Percentiles rank a stretch among this genome's conserved stretches.
These are phyloP conservation scores for Fusarium sp. DNA, from an alignment of 2,329 filamentous ascomycete species.

Conservation along the genomic window DNA sequence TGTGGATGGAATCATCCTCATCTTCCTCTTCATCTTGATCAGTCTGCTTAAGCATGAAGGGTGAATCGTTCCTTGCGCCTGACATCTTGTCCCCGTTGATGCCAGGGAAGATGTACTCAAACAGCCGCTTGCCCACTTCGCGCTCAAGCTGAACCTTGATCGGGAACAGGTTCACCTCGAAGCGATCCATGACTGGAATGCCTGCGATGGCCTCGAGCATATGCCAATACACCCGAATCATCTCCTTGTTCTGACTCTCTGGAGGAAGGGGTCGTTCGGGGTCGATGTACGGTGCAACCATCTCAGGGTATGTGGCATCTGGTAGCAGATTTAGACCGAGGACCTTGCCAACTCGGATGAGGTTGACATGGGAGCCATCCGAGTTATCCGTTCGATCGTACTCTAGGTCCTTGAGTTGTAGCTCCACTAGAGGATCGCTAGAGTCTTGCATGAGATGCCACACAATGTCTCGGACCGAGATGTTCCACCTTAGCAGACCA, in stretches of 20 bases:
- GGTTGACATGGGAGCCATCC: conserved; percentile 95
- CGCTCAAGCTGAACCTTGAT: conserved; percentile 93
- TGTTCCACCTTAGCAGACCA: conserved; percentile 89
- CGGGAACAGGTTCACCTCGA: conserved; percentile 93
- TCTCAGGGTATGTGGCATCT: conserved; percentile 93
- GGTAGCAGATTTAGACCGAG: conserved; percentile 89
- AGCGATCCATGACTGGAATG: conserved; percentile 96
- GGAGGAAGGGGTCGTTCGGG: conserved; percentile 61
- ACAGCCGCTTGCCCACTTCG: conserved; percentile 90
- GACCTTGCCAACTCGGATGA: conserved; percentile 87
- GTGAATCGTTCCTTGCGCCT: conserved; percentile 67
- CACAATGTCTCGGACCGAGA: conserved; percentile 93
- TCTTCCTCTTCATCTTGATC: conserved; percentile 56
- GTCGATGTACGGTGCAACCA: conserved; percentile 90
- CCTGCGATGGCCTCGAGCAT: conserved; percentile 98
- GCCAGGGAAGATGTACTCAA: conserved; percentile 97
- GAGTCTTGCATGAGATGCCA: conserved; percentile 95
- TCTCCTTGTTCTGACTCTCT: conserved; percentile 71
- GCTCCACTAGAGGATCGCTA: conserved; percentile 88
- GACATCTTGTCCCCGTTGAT: conserved; percentile 66
- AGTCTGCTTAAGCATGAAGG: conserved; percentile 63
- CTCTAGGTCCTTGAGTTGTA: conserved; percentile 89
- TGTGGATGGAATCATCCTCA: conserved; percentile 56
- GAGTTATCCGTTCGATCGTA: conserved; percentile 97
- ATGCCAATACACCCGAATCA: conserved; percentile 96